phyloP scores from a whole-genome alignment of 208 protist species.

The Leishmania major region DNA sequence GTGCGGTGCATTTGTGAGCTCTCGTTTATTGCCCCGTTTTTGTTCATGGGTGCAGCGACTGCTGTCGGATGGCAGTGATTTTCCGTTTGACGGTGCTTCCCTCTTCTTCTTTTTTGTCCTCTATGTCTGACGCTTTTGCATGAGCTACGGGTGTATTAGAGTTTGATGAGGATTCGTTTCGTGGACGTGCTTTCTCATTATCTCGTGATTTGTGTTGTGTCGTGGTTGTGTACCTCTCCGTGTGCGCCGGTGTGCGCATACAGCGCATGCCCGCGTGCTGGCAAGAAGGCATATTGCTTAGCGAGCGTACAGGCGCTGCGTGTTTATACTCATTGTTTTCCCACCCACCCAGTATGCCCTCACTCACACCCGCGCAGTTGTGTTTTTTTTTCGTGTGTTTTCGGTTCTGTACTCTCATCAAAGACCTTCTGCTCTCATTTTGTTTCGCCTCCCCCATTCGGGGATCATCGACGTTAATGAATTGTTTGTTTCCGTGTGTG shows the following conservation, averaged over 20 bases:
- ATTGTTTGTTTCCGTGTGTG: conserved; percentile 5
- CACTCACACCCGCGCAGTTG: not conserved
- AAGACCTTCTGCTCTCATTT: not conserved
- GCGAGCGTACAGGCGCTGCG: not conserved
- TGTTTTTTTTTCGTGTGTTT: not conserved
- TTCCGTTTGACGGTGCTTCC: not conserved
- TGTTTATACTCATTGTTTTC: not conserved
- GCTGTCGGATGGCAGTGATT: not conserved
- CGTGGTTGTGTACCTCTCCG: not conserved
- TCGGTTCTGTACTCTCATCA: not conserved
- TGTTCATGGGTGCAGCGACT: not conserved
- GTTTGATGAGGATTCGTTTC: too few relatives aligned
- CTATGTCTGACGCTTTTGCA: not conserved
- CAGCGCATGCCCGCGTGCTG: not conserved
- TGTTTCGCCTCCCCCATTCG: not conserved
- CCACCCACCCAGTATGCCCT: not conserved
- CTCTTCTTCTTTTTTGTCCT: not conserved
- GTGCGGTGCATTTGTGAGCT: too few relatives aligned
- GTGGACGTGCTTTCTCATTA: too few relatives aligned
- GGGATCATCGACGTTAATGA: not conserved
- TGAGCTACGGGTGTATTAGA: too few relatives aligned
- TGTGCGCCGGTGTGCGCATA: not conserved
- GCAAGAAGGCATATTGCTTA: not conserved
- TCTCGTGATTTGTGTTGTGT: not conserved
- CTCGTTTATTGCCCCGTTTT: not conserved